Percentiles rank a stretch among this genome's conserved stretches.
Evolutionary conservation across 202 grass and related monocot genomes (phyloP).

Genomic region (Setaria viridis): DNA sequence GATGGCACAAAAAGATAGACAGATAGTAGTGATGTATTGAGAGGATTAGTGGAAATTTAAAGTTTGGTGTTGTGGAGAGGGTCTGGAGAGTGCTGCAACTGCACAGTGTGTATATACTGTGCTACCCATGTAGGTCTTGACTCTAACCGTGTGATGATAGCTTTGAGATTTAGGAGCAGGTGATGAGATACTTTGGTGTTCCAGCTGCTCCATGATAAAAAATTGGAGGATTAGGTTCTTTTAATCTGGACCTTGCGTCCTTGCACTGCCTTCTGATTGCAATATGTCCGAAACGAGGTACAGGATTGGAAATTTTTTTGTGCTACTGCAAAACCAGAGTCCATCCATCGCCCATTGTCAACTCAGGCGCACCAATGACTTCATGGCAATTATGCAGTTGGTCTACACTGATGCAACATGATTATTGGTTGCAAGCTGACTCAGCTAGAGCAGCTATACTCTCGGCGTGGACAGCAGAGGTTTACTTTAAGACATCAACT

Average conservation of each 20-base stretch:
- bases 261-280: not conserved
- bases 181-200: conserved; percentile 1
- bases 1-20: not conserved
- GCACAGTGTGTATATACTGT: not conserved
- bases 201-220: not conserved
- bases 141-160: not conserved
- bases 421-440: conserved; percentile 27
- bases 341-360: not conserved
- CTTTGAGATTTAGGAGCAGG: not conserved
- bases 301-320: not conserved
- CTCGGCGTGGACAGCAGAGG: too few relatives aligned
- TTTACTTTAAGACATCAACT: too few relatives aligned
- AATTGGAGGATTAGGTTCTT: not conserved
- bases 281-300: not conserved
- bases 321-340: not conserved
- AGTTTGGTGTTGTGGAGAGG: not conserved
- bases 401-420: not conserved
- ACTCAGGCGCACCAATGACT: conserved; percentile 1
- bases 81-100: not conserved
- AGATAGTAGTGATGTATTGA: not conserved
- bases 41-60: not conserved
- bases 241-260: not conserved
- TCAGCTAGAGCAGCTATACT: not conserved
- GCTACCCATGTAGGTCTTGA: not conserved
- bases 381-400: conserved; percentile 19